Base-by-base conservation (phyloP, 2,329 filamentous ascomycete genomes). In the Talaromyces sp. region DNA sequence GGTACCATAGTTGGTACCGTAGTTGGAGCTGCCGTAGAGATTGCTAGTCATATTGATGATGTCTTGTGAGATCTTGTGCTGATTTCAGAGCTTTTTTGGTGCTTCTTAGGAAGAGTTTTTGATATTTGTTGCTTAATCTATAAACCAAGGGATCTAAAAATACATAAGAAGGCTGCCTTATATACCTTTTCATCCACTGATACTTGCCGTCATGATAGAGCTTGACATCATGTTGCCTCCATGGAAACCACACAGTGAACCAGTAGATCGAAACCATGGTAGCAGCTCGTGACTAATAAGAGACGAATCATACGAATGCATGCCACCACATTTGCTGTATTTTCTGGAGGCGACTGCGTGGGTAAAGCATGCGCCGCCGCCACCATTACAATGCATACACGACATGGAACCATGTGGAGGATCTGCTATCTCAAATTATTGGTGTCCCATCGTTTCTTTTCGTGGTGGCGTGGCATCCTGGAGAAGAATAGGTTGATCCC, bases 161-260 rank as follows among this genome's bases (percentile, higher is more conserved):
- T 53, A 8, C 48, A 27, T 8, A 38, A 38, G 35, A 38, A n/a
- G 6, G 10, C 59, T 29, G 50, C 35, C 46, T 61, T 61, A 61
- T 61, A 61, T 29, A 27, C 17, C 6, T 17, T 19, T 27, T 52
- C 26, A 32, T 26, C 41, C 55, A 52, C 31, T 19, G 11, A 24
- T n/a, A 32, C 51, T 58, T 50, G 55, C 55, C 59, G 46, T 38
- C 17, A 55, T 57, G 59, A 61, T 61, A 43, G 59, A 58, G 41
- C 54, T 61, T 61, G 55, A 61, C 59, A 61, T 61, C 59, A 61
- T 58, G 55, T 61, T 32, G 59, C 59, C 59, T 19, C 52, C 8
- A 46, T 46, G 43, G n/a, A 46, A 24, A 46, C 19, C 35, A 38
- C 35, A 38, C 14, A 38, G 17, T n/a, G 35, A 38, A 6, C 35